Percentiles rank a stretch among this genome's conserved stretches.
phyloP scores from a whole-genome alignment of 805 yeast species.

The Hanseniaspora meyeri region DNA sequence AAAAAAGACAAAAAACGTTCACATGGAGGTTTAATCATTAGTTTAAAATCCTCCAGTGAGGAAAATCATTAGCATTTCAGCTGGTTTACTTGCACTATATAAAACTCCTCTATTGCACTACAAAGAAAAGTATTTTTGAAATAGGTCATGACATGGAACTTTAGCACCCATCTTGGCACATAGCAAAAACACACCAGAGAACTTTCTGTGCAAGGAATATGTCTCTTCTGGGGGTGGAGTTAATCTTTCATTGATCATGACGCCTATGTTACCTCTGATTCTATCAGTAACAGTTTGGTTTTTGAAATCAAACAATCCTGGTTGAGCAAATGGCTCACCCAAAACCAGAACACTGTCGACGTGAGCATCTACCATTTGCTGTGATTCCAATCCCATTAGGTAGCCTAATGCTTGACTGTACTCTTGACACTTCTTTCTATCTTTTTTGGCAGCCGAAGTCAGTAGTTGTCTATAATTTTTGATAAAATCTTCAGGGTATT shows the following conservation, averaged over 20 bases:
- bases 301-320: slow-evolving; percentile 50
- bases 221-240: slow-evolving; percentile 99
- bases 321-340: slow-evolving; percentile 74
- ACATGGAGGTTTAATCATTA: background rate
- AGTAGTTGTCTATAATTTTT: slow-evolving; percentile 55
- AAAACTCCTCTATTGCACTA: no score
- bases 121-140: slow-evolving; percentile 58
- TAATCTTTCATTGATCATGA: slow-evolving; percentile 82
- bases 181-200: slow-evolving; percentile 83
- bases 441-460: slow-evolving; percentile 60
- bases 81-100: background rate
- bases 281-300: slow-evolving; percentile 88
- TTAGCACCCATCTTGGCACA: slow-evolving; percentile 76
- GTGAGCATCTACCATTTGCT: slow-evolving; percentile 81
- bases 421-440: slow-evolving; percentile 49
- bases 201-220: slow-evolving; percentile 86
- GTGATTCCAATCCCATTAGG: slow-evolving; percentile 80
- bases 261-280: slow-evolving; percentile 71
- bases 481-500: slow-evolving; percentile 56
- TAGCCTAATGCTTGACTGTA: slow-evolving; percentile 70
- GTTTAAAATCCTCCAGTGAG: no score
- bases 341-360: slow-evolving; percentile 78
- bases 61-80: no score
- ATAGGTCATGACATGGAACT: slow-evolving; percentile 69
- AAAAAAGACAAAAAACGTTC: no score